A percentile compares a stretch with the other conserved stretches of the same genome.
These are phyloP conservation scores for Macrotyloma uniflorum DNA, from an alignment of 306 rosid genomes.

Conservation along the genomic window DNA sequence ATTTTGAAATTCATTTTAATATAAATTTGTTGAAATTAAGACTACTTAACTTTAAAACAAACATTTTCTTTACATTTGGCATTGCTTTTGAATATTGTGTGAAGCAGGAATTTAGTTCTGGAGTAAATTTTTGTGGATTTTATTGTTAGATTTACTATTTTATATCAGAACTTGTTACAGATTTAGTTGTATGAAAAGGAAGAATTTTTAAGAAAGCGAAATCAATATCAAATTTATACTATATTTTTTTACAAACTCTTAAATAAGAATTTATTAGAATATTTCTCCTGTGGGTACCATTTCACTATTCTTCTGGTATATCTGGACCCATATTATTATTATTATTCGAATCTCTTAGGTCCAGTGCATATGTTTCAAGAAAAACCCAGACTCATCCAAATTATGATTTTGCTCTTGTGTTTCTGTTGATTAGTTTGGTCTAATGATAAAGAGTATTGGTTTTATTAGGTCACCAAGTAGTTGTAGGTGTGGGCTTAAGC, in stretches of 20 bases:
- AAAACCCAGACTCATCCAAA: neutral
- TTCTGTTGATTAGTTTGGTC: neutral
- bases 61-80: neutral
- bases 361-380: neutral
- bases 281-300: no score
- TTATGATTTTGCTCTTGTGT: neutral
- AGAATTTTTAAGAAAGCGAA: no score
- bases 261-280: no score
- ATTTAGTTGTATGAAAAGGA: no score
- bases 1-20: neutral
- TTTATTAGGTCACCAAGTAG: no score
- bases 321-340: neutral
- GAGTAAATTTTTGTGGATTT: neutral
- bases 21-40: neutral
- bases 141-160: neutral
- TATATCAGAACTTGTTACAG: no score
- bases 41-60: neutral
- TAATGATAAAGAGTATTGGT: neutral
- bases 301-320: neutral
- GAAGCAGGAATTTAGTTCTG: neutral
- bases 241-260: no score
- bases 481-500: neutral
- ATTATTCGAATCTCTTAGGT: neutral
- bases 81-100: neutral
- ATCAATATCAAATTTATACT: no score